Conservation (phyloP, 2,329 filamentous ascomycete genomes). For the Nothophoma quercina region DNA sequence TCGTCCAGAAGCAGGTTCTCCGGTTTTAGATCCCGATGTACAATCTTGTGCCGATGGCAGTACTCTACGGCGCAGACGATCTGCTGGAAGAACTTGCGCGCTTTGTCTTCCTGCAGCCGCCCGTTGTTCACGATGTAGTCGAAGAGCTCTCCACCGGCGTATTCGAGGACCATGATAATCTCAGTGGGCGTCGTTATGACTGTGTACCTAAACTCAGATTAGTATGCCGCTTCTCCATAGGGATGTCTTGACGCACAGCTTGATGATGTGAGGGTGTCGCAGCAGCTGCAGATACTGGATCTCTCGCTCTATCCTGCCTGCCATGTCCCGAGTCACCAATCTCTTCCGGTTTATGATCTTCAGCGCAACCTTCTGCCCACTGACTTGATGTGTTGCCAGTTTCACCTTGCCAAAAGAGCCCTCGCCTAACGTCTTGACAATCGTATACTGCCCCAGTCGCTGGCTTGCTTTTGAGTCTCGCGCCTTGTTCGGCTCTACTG, state of each 20-base stretch:
- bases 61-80: constrained; percentile 99
- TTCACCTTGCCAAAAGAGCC: constrained; percentile 99
- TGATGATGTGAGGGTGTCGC: constrained; percentile 98
- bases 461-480: constrained; percentile 72
- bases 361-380: constrained; percentile 92
- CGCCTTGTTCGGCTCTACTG: constrained; percentile 52
- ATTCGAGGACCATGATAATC: constrained; percentile 99
- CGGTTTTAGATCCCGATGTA: constrained; percentile 95
- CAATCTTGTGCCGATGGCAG: constrained; percentile 98
- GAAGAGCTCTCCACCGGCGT: constrained; percentile 94
- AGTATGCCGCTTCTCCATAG: not conserved
- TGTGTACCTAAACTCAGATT: constrained; percentile 70
- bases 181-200: constrained; percentile 94
- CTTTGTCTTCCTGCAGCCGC: constrained; percentile 87
- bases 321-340: constrained; percentile 96
- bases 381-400: constrained; percentile 89
- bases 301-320: constrained; percentile 94
- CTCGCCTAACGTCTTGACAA: constrained; percentile 90
- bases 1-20: constrained; percentile 96
- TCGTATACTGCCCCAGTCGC: constrained; percentile 89
- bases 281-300: constrained; percentile 97
- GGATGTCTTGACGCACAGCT: constrained; percentile 71
- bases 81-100: constrained; percentile 98
- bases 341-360: constrained; percentile 98
- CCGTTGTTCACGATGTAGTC: constrained; percentile 97